Evolutionary conservation across 2,329 filamentous ascomycete species (phyloP), one percentile per base, ranked within the genome.

Genomic region (Fusarium duplospermum): DNA sequence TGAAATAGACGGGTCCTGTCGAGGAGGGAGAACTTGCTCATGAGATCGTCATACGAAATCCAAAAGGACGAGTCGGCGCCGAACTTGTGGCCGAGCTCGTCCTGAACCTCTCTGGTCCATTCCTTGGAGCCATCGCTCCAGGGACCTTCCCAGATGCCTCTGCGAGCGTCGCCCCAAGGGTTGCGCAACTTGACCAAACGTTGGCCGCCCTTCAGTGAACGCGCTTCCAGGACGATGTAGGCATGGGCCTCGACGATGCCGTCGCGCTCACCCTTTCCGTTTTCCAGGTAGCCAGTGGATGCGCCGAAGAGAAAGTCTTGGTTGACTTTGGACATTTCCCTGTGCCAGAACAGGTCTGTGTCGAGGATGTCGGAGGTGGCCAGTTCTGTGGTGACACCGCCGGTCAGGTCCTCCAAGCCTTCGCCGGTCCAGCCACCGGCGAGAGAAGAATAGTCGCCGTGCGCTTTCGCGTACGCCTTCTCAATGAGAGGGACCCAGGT

Each of bases 391-490:
- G 92, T 93, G 13, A 94, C 91, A 31, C 92, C 92, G 2, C 92
- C 92, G n/a, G 88, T 90, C 13, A 92, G 83, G 80, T 93, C 88
- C 66, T 87, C 89, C 3, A 90, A 76, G 2, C 85, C 89, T 76
- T 90, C 89, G 6, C 89, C 92, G n/a, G 92, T 91, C 82, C 91
- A 94, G 9, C 93, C 93, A 31, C 93, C 92, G 33, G 91, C 87
- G 36, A 95, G 90, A 0, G 92, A 89, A 16, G 87, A 89, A 75
- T 93, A 95, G 75, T 95, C 93, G 4, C 93, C 93, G 76, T 96
- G 94, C 0, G 93, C 93, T 81, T 96, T 96, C 20, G 94, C 93
- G 79, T 93, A 96, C 1, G 93, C 93, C 81, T 96, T 96, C 78
- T 96, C 93, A 2, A 95, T 85, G 29, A 96, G 83, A 0, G 93